Evolutionary conservation across 2,329 filamentous ascomycete species (phyloP).

Genomic region (Teratosphaeria pseudoeucalypti): DNA sequence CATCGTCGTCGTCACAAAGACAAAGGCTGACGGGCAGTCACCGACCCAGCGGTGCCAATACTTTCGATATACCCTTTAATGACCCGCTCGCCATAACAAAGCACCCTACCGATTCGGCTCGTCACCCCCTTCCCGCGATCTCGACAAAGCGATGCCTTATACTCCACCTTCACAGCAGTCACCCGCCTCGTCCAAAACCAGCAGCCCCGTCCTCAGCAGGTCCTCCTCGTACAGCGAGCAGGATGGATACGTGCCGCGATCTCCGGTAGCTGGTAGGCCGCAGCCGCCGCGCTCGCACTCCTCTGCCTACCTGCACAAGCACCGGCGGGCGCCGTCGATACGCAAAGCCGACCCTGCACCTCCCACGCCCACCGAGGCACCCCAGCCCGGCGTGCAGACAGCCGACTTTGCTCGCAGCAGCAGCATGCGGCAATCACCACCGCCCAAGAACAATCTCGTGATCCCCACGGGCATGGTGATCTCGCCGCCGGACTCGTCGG

Average conservation of each 20-base stretch:
- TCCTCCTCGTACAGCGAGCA: conserved; percentile 39
- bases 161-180: conserved; percentile 64
- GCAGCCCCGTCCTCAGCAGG: conserved; percentile 40
- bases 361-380: conserved; percentile 21
- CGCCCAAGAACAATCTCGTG: conserved; percentile 63
- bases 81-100: conserved; percentile 28
- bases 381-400: conserved; percentile 7
- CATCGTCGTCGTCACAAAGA: background rate
- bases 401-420: conserved; percentile 34
- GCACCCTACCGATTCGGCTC: conserved; percentile 23
- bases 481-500: conserved; percentile 78
- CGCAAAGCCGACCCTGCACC: conserved; percentile 23
- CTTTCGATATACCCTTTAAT: conserved; percentile 29
- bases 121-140: conserved; percentile 10
- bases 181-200: conserved; percentile 46
- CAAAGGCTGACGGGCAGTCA: conserved; percentile 1
- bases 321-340: conserved; percentile 48
- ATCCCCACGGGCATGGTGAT: conserved; percentile 80
- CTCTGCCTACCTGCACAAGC: conserved; percentile 51
- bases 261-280: conserved; percentile 31
- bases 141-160: conserved; percentile 64
- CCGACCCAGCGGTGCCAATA: conserved; percentile 12
- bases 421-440: conserved; percentile 71
- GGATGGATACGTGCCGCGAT: conserved; percentile 23
- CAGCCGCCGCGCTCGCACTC: conserved; percentile 47